phyloP scores from a whole-genome alignment of 108 stramenopile species.

The Cyclotella cryptica region DNA sequence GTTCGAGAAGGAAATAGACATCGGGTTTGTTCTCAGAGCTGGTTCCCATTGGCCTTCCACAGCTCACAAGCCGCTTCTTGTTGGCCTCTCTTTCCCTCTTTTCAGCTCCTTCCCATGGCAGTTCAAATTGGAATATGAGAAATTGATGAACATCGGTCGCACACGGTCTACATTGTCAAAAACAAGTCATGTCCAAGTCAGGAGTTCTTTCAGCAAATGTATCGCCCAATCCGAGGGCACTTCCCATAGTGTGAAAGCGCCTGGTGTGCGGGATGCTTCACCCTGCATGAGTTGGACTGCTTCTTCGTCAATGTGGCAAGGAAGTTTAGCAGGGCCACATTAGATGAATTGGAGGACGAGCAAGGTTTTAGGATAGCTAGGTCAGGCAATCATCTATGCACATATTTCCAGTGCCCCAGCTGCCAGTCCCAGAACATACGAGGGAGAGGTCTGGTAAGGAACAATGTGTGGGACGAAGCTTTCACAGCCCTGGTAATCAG shows the following conservation, averaged over 20 bases:
- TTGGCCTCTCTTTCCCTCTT: slow-evolving; percentile 7
- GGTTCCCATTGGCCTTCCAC: slow-evolving; percentile 12
- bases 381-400: neutral
- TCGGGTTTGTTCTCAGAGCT: no score
- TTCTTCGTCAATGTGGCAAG: no score
- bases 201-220: no score
- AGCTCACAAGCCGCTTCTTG: slow-evolving; percentile 6
- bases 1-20: no score
- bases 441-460: neutral
- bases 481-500: neutral
- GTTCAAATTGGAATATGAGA: no score
- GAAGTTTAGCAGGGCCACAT: no score
- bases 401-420: no score
- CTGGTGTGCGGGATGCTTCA: no score
- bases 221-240: neutral
- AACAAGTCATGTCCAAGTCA: neutral
- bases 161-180: neutral
- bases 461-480: neutral
- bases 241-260: neutral
- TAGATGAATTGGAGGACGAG: no score
- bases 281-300: neutral
- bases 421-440: neutral
- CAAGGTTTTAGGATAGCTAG: no score
- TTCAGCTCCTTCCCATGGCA: neutral
- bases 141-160: neutral